These are phyloP conservation scores for Tieghemiomyces parasiticus DNA, from an alignment of 192 early-diverging fungal genomes.

Conservation along the genomic window DNA sequence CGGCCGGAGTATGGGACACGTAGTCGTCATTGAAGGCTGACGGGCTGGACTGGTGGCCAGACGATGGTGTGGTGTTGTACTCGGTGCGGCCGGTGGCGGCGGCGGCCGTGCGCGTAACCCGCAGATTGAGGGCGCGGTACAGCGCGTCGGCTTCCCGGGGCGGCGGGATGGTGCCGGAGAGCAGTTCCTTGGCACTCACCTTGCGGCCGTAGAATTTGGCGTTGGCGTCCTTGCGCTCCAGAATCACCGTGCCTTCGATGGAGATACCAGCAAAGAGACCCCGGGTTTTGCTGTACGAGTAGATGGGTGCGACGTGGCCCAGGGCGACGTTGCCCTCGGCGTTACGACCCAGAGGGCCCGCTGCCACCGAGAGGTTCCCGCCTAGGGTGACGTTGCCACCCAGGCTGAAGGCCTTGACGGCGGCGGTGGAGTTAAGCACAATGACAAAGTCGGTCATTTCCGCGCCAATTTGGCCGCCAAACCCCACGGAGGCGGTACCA, in stretches of 20 bases:
- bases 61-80: no score
- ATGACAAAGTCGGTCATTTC: slow-evolving; percentile 90
- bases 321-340: slow-evolving; percentile 70
- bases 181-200: slow-evolving; percentile 69
- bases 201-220: slow-evolving; percentile 60
- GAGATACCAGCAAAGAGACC: slow-evolving; percentile 89
- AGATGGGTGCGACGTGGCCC: slow-evolving; percentile 69
- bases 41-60: no score
- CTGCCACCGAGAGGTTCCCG: slow-evolving; percentile 69
- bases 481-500: slow-evolving; percentile 66
- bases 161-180: slow-evolving; percentile 56
- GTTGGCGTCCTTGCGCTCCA: slow-evolving; percentile 77
- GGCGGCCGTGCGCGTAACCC: slow-evolving; percentile 14
- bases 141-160: slow-evolving; percentile 68
- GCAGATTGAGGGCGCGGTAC: slow-evolving; percentile 52
- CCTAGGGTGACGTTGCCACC: slow-evolving; percentile 83
- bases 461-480: slow-evolving; percentile 79
- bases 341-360: slow-evolving; percentile 72
- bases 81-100: no score
- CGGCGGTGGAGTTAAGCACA: slow-evolving; percentile 67
- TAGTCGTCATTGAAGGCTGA: neutral
- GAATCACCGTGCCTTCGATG: slow-evolving; percentile 72
- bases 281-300: slow-evolving; percentile 81
- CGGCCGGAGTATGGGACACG: neutral
- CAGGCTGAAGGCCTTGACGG: slow-evolving; percentile 72